Evolutionary conservation across 1,284 basidiomycete genomes (phyloP), one percentile per base, ranked within the genome.

Genomic region (Hymenochaete sp.): DNA sequence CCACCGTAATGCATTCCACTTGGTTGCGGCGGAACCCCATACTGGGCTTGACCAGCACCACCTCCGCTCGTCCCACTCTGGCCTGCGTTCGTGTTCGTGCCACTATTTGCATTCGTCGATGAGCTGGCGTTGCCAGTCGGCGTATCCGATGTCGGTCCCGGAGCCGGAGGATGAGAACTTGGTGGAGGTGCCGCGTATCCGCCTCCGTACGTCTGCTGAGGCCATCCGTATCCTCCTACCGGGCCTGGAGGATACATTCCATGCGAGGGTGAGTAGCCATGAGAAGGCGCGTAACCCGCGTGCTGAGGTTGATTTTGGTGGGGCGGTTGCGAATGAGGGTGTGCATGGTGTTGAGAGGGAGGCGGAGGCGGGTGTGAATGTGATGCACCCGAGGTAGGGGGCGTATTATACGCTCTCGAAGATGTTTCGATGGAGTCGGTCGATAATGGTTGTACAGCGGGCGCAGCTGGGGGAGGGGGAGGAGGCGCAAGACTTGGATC

Each of bases 341-440:
- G 45, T 33, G 56, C 48, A 7, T 43, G 62, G 32, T 60, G 66
- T 13, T 61, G 64, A 10, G 53, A 61, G 14, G 60, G 57, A 18
- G 63, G 59, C 27, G 52, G 56, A 35, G 58, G 49, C 8, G 42
- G 52, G 19, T 47, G 55, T 7, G 21, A 10, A 14, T 14, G 32
- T 35, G 25, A 35, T 44, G 47, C 21, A 28, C 10, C 28, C n/a
- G 41, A 31, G 49, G 18, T 59, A 59, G n/a, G 59, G 53, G 29
- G 59, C 57, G 28, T 9, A 31, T n/a, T 28, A 59, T 56, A 21
- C 57, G 37, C 10, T n/a, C 53, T 42, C 11, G 55, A n/a, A 13
- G 51, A 33, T 14, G 48, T 28, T 21, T 49, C 53, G 10, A 57
- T 36, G 28, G 51, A 51, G 37, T 48, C 54, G 32, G 52, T 51